These are phyloP conservation scores for Pelargonium myrrhifolium DNA, from an alignment of 441 rosid species.

Conservation along the genomic window DNA sequence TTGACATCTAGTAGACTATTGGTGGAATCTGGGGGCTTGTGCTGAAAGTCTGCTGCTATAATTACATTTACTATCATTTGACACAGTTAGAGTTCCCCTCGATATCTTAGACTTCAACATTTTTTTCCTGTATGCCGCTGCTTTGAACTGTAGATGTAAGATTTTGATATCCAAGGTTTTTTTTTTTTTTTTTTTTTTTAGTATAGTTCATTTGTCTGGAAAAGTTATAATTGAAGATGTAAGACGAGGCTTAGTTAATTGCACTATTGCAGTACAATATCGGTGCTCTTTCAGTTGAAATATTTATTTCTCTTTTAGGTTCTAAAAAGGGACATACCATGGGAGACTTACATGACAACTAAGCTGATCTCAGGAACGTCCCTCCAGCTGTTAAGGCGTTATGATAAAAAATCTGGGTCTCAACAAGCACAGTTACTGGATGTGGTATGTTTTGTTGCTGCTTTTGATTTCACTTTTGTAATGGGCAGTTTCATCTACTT, in stretches of 20 bases:
- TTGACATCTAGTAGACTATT: no score
- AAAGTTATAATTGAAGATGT: not conserved
- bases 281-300: not conserved
- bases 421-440: constrained; percentile 77
- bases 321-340: constrained; percentile 90
- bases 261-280: not conserved
- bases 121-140: no score
- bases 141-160: no score
- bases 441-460: constrained; percentile 51
- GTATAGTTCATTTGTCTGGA: not conserved
- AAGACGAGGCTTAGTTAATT: not conserved
- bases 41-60: no score
- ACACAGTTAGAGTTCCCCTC: not conserved
- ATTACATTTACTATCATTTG: not conserved
- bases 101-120: not conserved
- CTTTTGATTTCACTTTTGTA: not conserved
- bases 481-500: not conserved
- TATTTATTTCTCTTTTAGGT: constrained; percentile 36
- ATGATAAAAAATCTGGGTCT: constrained; percentile 69
- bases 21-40: no score
- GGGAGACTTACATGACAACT: constrained; percentile 93
- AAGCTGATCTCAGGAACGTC: constrained; percentile 76
- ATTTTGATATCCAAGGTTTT: no score
- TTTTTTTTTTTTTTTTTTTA: constrained; percentile 23
- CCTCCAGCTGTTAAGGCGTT: constrained; percentile 84